These are phyloP conservation scores for Paramecium biaurelia DNA, from an alignment of 73 alveolate genomes.

Conservation along the genomic window DNA sequence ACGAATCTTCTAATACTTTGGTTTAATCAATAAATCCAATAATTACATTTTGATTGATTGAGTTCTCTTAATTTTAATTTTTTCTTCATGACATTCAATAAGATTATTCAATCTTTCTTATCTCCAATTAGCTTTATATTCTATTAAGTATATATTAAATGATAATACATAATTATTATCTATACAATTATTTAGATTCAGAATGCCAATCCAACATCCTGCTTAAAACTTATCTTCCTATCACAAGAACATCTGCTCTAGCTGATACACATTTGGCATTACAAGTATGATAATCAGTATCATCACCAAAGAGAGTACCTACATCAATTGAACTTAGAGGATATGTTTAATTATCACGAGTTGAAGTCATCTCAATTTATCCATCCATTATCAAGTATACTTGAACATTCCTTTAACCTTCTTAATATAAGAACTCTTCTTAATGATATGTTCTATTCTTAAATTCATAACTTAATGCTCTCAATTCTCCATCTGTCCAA, in stretches of 20 bases:
- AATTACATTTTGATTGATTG: not conserved
- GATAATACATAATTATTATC: not conserved
- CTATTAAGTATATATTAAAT: not conserved
- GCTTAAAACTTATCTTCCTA: not conserved
- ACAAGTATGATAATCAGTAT: not conserved
- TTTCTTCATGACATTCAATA: not conserved
- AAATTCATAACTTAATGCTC: not conserved
- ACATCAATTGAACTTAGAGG: not conserved
- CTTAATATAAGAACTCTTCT: not conserved
- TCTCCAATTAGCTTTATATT: not conserved
- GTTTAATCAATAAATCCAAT: not conserved
- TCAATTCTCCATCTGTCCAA: not conserved
- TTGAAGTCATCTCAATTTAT: not conserved
- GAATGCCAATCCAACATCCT: not conserved
- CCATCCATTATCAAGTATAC: not conserved
- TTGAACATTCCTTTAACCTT: not conserved
- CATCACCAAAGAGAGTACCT: not conserved
- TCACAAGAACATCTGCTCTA: not conserved
- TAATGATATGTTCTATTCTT: not conserved
- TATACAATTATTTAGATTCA: not conserved
- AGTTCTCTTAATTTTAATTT: not conserved
- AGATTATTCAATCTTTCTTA: not conserved
- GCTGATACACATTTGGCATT: constrained; percentile 44
- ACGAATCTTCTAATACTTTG: not conserved
- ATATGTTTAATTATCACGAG: not conserved